Evolutionary conservation across 2,329 filamentous ascomycete species (phyloP).

Genomic region (Colletotrichum sp.): DNA sequence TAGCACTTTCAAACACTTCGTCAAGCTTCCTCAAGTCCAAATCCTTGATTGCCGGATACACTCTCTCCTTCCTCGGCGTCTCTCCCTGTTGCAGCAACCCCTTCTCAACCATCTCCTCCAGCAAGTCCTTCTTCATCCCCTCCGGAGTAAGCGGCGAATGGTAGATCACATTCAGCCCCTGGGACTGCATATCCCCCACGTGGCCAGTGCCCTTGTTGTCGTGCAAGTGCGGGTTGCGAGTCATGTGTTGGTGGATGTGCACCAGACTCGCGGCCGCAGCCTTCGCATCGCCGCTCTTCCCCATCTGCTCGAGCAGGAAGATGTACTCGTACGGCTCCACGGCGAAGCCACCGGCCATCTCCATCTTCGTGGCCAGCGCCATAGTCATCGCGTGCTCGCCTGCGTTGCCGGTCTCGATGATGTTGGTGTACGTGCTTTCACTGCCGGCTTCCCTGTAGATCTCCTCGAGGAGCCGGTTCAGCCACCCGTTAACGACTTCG

Average conservation of each 20-base stretch:
- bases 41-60: not conserved
- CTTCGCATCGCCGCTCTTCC: not conserved
- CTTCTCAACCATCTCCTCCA: not conserved
- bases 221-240: conserved; percentile 3
- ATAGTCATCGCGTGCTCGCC: conserved; percentile 9
- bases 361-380: not conserved
- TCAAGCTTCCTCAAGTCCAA: not conserved
- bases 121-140: not conserved
- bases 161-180: not conserved
- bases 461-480: not conserved
- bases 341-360: conserved; percentile 1
- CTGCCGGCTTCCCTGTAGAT: not conserved
- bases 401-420: not conserved
- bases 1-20: not conserved
- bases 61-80: not conserved
- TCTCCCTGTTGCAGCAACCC: not conserved
- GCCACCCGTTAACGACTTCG: not conserved
- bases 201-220: conserved; percentile 11
- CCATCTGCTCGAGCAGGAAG: not conserved
- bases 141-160: not conserved
- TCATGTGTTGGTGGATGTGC: not conserved
- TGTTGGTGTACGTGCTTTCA: not conserved
- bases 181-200: not conserved
- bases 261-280: not conserved
- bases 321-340: conserved; percentile 5